Percentiles rank a stretch among this genome's conserved stretches.
Conservation (phyloP, 2,329 filamentous ascomycete species). For the Colletotrichum agaves region DNA sequence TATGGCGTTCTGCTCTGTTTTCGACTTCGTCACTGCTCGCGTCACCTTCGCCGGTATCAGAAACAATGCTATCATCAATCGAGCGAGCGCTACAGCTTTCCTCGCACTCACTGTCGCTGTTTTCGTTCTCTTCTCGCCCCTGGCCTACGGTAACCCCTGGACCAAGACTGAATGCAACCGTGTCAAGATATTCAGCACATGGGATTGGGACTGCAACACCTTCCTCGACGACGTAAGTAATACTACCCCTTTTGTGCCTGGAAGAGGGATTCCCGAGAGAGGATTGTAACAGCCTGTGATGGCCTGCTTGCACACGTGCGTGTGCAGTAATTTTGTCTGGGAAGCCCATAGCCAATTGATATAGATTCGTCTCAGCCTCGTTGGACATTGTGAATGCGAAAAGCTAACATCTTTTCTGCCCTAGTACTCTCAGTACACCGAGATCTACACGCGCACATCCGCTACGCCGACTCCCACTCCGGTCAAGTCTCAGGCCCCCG, state of each 20-base stretch:
- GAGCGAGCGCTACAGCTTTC: conserved; percentile 77
- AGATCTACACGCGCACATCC: conserved; percentile 21
- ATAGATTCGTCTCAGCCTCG: conserved; percentile 14
- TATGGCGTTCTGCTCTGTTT: conserved; percentile 86
- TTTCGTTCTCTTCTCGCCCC: conserved; percentile 86
- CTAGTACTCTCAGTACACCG: conserved; percentile 36
- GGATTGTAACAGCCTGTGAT: conserved; percentile 20
- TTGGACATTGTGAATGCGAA: neutral
- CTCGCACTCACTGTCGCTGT: conserved; percentile 78
- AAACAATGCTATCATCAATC: conserved; percentile 78
- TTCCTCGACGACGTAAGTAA: conserved; percentile 86
- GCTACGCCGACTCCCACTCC: conserved; percentile 22
- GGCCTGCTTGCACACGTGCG: neutral
- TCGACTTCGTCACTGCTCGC: conserved; percentile 85
- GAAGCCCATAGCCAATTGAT: conserved; percentile 29
- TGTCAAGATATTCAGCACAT: conserved; percentile 86
- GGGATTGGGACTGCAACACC: conserved; percentile 99
- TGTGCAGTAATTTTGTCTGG: neutral
- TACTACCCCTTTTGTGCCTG: conserved; percentile 47
- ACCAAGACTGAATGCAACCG: conserved; percentile 87
- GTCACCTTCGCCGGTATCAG: conserved; percentile 75
- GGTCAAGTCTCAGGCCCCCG: conserved; percentile 28
- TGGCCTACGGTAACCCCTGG: conserved; percentile 95
- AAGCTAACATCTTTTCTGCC: conserved; percentile 22
- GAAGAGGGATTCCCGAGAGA: conserved; percentile 48